Evolutionary conservation across 108 stramenopile species (phyloP).

Genomic region (Bacterosira constricta): DNA sequence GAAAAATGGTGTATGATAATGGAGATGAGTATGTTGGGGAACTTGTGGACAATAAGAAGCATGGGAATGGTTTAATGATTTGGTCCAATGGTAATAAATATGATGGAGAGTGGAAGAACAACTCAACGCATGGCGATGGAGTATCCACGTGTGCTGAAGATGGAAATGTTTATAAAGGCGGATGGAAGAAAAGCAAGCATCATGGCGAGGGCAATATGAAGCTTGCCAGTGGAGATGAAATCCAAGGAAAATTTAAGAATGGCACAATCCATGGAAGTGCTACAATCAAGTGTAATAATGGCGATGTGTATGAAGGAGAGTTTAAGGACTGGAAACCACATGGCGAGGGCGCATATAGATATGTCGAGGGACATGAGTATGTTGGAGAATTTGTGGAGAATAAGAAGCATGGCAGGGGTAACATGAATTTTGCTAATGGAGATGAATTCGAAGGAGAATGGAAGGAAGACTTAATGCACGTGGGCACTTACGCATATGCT

Average conservation of each 20-base stretch:
- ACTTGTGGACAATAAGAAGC: too few relatives aligned
- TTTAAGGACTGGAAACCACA: background rate
- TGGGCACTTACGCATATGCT: too few relatives aligned
- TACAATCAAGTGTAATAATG: background rate
- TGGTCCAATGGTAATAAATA: too few relatives aligned
- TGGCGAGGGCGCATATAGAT: too few relatives aligned
- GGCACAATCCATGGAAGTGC: background rate
- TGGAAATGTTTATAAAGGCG: too few relatives aligned
- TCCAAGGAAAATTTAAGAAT: background rate
- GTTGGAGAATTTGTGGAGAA: slow-evolving; percentile 16
- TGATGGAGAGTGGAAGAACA: slow-evolving; percentile 16
- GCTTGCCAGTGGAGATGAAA: background rate
- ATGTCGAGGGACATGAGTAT: too few relatives aligned
- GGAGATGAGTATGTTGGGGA: slow-evolving; percentile 1
- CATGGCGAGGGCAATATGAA: too few relatives aligned
- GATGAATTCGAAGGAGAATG: too few relatives aligned
- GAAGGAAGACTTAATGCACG: too few relatives aligned
- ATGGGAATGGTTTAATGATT: too few relatives aligned
- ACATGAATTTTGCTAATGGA: slow-evolving; percentile 14
- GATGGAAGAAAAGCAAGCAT: too few relatives aligned
- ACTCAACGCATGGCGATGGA: slow-evolving; percentile 27
- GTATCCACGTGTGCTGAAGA: too few relatives aligned
- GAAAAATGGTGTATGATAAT: background rate
- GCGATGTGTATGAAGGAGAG: slow-evolving; percentile 5
- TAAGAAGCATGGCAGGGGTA: slow-evolving; percentile 25